Evolutionary conservation across 129 eudicot species (phyloP).

Genomic region (Chrysanthemum seticuspe): DNA sequence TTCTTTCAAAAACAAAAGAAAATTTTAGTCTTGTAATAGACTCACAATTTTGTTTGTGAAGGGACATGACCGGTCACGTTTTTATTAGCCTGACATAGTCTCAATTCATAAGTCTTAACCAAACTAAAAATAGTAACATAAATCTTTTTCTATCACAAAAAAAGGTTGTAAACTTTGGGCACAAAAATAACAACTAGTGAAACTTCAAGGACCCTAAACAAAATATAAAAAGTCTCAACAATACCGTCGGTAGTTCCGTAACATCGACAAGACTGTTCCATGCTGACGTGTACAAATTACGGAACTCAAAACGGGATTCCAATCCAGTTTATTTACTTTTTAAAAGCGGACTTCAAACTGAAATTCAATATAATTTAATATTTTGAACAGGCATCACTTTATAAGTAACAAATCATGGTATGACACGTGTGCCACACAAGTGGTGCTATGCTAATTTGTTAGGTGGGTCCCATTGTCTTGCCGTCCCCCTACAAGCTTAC

Average conservation of each 20-base stretch:
- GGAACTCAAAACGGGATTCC: slow-evolving; percentile 21
- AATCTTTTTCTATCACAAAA: too few relatives aligned
- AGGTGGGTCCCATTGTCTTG: not conserved
- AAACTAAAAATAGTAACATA: too few relatives aligned
- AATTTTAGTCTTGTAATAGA: too few relatives aligned
- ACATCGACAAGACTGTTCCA: slow-evolving; percentile 25
- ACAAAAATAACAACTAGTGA: not conserved
- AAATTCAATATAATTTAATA: slow-evolving; percentile 2
- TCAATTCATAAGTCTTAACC: too few relatives aligned
- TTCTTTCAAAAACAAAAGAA: too few relatives aligned
- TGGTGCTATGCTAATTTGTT: not conserved
- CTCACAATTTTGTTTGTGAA: too few relatives aligned
- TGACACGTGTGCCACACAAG: slow-evolving; percentile 16
- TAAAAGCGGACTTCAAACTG: slow-evolving; percentile 23
- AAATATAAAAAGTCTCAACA: not conserved
- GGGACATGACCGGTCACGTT: too few relatives aligned
- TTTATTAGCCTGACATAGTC: too few relatives aligned
- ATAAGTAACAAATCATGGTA: not conserved
- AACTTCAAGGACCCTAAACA: slow-evolving; percentile 10
- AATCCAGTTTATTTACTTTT: slow-evolving; percentile 7
- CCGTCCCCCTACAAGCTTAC: slow-evolving; percentile 10
- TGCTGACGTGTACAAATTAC: slow-evolving; percentile 15
- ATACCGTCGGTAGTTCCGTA: slow-evolving; percentile 32
- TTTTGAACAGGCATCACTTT: slow-evolving; percentile 7
- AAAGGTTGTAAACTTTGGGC: not conserved